Evolutionary conservation across 1,139 yeast species (phyloP), one percentile per base, ranked within the genome.

Genomic region (Geotrichum citri-aurantii): DNA sequence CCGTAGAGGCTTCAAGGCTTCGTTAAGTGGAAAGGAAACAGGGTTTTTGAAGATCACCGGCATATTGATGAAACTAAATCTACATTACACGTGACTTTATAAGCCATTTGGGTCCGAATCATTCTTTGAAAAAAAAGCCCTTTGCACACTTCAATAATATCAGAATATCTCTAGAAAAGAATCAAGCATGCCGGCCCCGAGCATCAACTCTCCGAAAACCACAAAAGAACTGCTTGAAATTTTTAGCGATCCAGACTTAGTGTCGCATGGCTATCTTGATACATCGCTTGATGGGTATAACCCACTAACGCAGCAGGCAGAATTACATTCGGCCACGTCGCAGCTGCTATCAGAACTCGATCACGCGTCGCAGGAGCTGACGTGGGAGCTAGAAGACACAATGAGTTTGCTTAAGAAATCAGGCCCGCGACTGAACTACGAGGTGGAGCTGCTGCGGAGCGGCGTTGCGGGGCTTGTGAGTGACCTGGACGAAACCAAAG

Each of bases 331-430:
- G 1, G 62, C 68, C 40, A 66, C 74, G 19, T 68, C 72, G 14
- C 66, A 68, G 54, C 67, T 73, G 24, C 63, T 70, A 50, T 70
- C 75, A 2, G 68, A 65, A 48, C 65, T 73, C 27, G 76, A 73
- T 59, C 67, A 66, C 46, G 66, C 70, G 52, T 65, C 69, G 12
- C 73, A 71, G 59, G 71, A 68, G 46, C 64, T 73, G 26, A 69
- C 73, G 2, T 64, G 65, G 64, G 66, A 68, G 56, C 66, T 73
- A 48, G 70, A 69, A 49, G 56, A 60, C 4, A 62, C 68, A 19
- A 66, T 73, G 31, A 64, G 64, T 6, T 69, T 65, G 31, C 66
- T 73, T 17, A 59, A 63, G 48, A 61, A 66, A 44, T 64, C 71
- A 26, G 71, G 69, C 37, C 67, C 69, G 46, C 62, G 73, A n/a